phyloP scores from a whole-genome alignment of 2,329 filamentous ascomycete genomes.

The Fusarium chaquense region DNA sequence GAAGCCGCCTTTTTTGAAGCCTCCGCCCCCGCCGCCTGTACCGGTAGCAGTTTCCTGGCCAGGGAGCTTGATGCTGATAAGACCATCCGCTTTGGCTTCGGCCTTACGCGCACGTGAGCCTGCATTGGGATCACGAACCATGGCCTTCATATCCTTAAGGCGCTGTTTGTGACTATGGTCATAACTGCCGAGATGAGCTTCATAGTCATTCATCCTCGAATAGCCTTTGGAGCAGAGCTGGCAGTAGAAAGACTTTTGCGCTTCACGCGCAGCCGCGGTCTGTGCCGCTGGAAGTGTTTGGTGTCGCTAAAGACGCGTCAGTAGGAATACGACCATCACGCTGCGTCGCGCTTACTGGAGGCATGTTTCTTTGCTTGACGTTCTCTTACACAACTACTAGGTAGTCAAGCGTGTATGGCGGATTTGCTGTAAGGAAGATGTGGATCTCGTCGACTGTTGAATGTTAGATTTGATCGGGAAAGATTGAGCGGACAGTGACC shows the following conservation, averaged over 20 bases:
- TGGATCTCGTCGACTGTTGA: slow-evolving; percentile 4
- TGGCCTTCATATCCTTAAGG: slow-evolving; percentile 87
- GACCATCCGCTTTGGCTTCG: slow-evolving; percentile 76
- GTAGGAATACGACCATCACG: slow-evolving; percentile 46
- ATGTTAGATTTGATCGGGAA: slow-evolving; percentile 8
- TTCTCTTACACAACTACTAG: not conserved
- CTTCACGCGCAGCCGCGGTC: slow-evolving; percentile 76
- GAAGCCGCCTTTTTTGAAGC: slow-evolving; percentile 77
- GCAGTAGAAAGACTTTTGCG: slow-evolving; percentile 85
- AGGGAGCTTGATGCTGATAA: slow-evolving; percentile 75
- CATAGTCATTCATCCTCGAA: slow-evolving; percentile 93
- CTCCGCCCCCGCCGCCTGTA: slow-evolving; percentile 54
- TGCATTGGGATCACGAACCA: slow-evolving; percentile 78
- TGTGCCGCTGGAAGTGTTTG: slow-evolving; percentile 70
- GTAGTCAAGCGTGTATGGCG: not conserved
- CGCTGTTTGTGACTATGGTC: slow-evolving; percentile 96
- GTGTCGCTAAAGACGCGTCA: slow-evolving; percentile 59
- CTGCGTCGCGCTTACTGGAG: slow-evolving; percentile 63
- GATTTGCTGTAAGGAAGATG: not conserved
- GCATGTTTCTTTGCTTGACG: slow-evolving; percentile 57
- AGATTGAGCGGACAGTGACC: slow-evolving; percentile 16
- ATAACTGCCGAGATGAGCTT: slow-evolving; percentile 92
- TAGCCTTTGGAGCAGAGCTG: slow-evolving; percentile 94
- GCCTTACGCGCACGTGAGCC: slow-evolving; percentile 74
- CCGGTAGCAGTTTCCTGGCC: slow-evolving; percentile 49